phyloP scores from a whole-genome alignment of 495 filamentous ascomycete species.

The Amphirosellinia nigrospora region DNA sequence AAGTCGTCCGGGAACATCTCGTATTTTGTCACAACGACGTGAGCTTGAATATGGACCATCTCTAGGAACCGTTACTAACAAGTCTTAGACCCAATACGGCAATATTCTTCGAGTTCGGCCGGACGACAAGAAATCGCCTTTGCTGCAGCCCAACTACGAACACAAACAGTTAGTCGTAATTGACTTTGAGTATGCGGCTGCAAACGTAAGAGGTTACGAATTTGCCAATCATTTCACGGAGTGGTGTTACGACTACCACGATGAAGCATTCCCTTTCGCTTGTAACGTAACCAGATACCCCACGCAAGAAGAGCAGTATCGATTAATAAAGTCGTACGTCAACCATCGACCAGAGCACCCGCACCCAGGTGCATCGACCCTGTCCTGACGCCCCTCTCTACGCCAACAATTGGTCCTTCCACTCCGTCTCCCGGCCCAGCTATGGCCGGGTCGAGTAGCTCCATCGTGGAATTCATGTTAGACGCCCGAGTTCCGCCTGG shows the following conservation, averaged over 20 bases:
- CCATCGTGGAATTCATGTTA: constrained; percentile 69
- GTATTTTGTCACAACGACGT: constrained; percentile 99
- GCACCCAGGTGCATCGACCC: constrained; percentile 60
- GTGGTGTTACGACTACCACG: constrained; percentile 98
- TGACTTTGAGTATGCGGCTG: constrained; percentile 97
- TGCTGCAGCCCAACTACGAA: constrained; percentile 85
- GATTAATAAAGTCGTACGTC: constrained; percentile 86
- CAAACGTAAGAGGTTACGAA: constrained; percentile 85
- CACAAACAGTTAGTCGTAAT: constrained; percentile 97
- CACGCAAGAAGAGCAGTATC: constrained; percentile 76
- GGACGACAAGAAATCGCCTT: constrained; percentile 77
- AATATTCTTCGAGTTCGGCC: constrained; percentile 94
- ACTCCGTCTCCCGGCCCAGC: constrained; percentile 38
- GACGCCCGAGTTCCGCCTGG: constrained; percentile 68
- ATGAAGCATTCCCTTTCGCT: constrained; percentile 64
- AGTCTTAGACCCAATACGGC: constrained; percentile 87
- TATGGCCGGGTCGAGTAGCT: constrained; percentile 41
- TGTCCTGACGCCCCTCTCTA: constrained; percentile 49
- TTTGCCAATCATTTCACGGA: constrained; percentile 99
- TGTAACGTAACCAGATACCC: constrained; percentile 77
- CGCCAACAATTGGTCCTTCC: constrained; percentile 33
- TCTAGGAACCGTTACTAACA: constrained; percentile 18
- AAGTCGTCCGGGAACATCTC: constrained; percentile 72
- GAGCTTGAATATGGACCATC: constrained; percentile 41
- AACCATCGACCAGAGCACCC: constrained; percentile 71